phyloP scores from a whole-genome alignment of 108 stramenopile genomes.

The Cyclotella kingstonii region DNA sequence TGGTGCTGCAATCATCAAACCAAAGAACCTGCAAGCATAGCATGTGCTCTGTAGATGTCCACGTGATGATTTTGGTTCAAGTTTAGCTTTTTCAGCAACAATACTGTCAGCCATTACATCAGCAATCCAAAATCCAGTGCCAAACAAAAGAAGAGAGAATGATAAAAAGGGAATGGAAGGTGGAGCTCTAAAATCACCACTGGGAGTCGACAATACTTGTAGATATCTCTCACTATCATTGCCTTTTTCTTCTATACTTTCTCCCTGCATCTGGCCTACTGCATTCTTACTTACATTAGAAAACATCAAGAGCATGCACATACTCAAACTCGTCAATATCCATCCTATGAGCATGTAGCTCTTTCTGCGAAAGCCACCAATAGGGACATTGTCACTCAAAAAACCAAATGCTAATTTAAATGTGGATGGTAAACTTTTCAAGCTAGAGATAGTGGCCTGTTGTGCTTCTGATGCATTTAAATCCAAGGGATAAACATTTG shows the following conservation, averaged over 20 bases:
- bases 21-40: constrained; percentile 83
- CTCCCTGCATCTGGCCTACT: constrained; percentile 20
- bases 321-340: constrained; percentile 53
- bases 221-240: constrained; percentile 13
- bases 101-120: constrained; percentile 87
- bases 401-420: constrained; percentile 83
- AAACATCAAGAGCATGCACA: constrained; percentile 47
- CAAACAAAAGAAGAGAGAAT: constrained; percentile 54
- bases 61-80: constrained; percentile 66
- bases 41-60: constrained; percentile 78
- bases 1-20: constrained; percentile 79
- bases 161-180: constrained; percentile 67
- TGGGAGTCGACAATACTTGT: constrained; percentile 4
- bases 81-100: constrained; percentile 86
- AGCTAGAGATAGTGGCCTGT: constrained; percentile 61
- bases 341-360: constrained; percentile 83
- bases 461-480: constrained; percentile 80
- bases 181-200: constrained; percentile 17
- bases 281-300: constrained; percentile 49
- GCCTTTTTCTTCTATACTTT: constrained; percentile 33
- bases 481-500: constrained; percentile 81
- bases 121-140: constrained; percentile 81
- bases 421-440: constrained; percentile 64
- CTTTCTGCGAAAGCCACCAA: constrained; percentile 71
- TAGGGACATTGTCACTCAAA: constrained; percentile 66